Evolutionary conservation across 1,284 basidiomycete species (phyloP), one percentile per base, ranked within the genome.

Genomic region (Ganoderma sinense): DNA sequence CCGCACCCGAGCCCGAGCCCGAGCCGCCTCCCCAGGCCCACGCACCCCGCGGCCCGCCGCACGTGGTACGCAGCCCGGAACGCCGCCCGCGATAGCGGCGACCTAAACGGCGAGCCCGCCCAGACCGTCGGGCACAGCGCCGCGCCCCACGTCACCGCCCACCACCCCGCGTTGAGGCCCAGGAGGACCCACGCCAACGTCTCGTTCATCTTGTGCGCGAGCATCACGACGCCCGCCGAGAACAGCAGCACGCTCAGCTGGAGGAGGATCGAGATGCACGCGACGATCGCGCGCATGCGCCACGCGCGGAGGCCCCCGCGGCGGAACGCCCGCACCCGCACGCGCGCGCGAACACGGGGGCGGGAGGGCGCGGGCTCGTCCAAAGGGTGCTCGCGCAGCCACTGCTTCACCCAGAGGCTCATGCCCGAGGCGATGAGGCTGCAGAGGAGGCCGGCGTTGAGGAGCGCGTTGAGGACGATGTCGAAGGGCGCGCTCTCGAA

Each of bases 171-270:
- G 29, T 48, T 51, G 45, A 64, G 45, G 2, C 26, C 62, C 43
- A 68, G 61, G 0, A 59, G 53, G 56, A 62, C 11, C 67, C 67
- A 71, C 62, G 45, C 40, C 36, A 71, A 61, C 4, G 66, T 56
- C 4, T 48, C 36, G 58, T 68, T 40, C n/a, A 71, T 20, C 14
- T 56, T 11, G 64, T 56, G 63, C 8, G 65, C 70, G 31, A 66
- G 58, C 45, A 68, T 61, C 26, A 71, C 48, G 33, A 68, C n/a
- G 1, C 64, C 67, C 6, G 58, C 23, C 26, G 68, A 61, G 65
- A 71, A 71, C 51, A 71, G 65, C 4, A 40, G 64, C 14, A 71
- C 70, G 23, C 61, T 63, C 40, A 71, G 63, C 36, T 71, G 70
- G 29, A 71, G 66, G 40, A 71, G 67, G 53, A 71, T 62, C 7